Conservation (phyloP, 192 early-diverging fungal genomes). For the Backusella australiensis region DNA sequence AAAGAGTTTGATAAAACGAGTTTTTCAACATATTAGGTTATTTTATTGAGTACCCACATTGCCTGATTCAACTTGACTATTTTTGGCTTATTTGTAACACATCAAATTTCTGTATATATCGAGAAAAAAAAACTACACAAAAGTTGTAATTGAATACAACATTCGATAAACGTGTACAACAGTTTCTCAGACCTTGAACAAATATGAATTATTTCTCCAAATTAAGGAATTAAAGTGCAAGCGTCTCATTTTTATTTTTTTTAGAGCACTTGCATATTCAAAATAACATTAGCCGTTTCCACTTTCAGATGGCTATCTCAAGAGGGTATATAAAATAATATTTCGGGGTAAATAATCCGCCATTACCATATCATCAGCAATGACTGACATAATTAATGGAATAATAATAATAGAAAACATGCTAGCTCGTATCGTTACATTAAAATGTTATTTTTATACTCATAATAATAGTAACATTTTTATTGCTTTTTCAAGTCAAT, state of each 20-base stretch:
- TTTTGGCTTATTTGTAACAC: not conserved
- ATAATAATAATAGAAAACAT: not conserved
- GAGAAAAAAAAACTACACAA: not conserved
- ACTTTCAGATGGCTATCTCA: too few relatives aligned
- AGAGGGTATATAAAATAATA: too few relatives aligned
- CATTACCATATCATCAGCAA: not conserved
- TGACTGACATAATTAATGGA: not conserved
- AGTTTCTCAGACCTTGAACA: not conserved
- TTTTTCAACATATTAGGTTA: not conserved
- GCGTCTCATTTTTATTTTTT: not conserved
- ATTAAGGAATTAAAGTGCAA: constrained; percentile 4
- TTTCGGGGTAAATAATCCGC: not conserved
- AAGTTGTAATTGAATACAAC: not conserved
- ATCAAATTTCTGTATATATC: not conserved
- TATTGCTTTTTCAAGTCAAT: not conserved
- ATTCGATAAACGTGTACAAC: not conserved
- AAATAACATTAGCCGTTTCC: not conserved
- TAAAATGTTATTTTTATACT: constrained; percentile 1
- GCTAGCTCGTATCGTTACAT: not conserved
- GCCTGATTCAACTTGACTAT: not conserved
- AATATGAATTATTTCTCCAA: not conserved
- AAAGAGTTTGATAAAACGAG: constrained; percentile 10
- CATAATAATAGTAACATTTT: not conserved
- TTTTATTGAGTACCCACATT: not conserved
- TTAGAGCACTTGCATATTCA: not conserved